These are phyloP conservation scores for Dentipellis fragilis DNA, from an alignment of 768 basidiomycete genomes.

Conservation along the genomic window DNA sequence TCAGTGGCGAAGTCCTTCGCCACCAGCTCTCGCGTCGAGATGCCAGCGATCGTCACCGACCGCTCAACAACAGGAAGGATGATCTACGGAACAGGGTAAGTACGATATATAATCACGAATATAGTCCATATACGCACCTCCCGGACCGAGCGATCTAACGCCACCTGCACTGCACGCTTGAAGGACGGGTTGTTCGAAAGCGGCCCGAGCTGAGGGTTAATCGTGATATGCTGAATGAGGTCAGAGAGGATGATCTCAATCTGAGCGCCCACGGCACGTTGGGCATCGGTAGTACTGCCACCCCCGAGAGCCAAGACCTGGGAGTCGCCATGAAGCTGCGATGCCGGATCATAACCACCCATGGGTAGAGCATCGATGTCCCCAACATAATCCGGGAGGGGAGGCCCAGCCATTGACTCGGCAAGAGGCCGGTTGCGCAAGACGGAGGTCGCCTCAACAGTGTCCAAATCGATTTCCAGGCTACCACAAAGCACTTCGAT, in stretches of 20 bases:
- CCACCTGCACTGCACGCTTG: slow-evolving; percentile 84
- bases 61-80: slow-evolving; percentile 96
- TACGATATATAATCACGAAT: not conserved
- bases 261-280: slow-evolving; percentile 62
- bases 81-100: slow-evolving; percentile 39
- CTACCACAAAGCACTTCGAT: slow-evolving; percentile 95
- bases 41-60: slow-evolving; percentile 96
- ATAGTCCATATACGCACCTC: slow-evolving; percentile 47
- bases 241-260: slow-evolving; percentile 71
- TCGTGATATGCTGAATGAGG: slow-evolving; percentile 62
- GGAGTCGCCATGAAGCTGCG: slow-evolving; percentile 40
- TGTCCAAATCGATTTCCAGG: slow-evolving; percentile 77
- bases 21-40: slow-evolving; percentile 91
- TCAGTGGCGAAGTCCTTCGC: slow-evolving; percentile 95
- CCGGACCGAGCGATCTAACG: slow-evolving; percentile 88
- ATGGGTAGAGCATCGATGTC: slow-evolving; percentile 78
- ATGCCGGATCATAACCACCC: slow-evolving; percentile 50
- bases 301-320: slow-evolving; percentile 55
- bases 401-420: slow-evolving; percentile 47
- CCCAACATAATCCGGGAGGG: slow-evolving; percentile 67
- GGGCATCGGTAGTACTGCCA: slow-evolving; percentile 51
- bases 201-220: slow-evolving; percentile 68
- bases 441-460: slow-evolving; percentile 75
- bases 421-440: slow-evolving; percentile 66
- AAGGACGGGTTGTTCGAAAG: slow-evolving; percentile 72